Base-by-base conservation (phyloP, 2,329 filamentous ascomycete species). In the Macroventuria anomochaeta region DNA sequence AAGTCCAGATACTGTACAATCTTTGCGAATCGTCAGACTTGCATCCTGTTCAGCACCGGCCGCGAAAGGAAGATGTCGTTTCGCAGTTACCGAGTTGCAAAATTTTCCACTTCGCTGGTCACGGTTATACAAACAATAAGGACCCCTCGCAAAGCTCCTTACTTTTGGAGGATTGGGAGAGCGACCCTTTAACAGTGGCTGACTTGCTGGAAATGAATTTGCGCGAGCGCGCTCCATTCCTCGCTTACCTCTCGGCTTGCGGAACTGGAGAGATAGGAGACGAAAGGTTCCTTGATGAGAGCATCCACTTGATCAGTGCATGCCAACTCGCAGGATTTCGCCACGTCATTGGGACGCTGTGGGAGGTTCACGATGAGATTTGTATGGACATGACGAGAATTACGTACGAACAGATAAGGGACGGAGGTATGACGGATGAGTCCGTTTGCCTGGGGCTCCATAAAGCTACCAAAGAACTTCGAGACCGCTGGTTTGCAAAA, bases 81-180 rank as follows among this genome's bases (percentile, higher is more conserved):
- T 7, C 17, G 0, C 32, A 52, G 2, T 47, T 78, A 3, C 37
- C 21, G 2, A 38, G 23, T 0, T 74, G 70, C 58, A 57, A 63
- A 11, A 70, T 79, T 3, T 76, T 78, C 50, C 77, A 79, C 54
- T 80, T 80, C 44, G 76, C 77, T 1, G 73, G 77, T 5, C 77
- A 78, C 46, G 76, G 73, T 0, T 2, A 21, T 1, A 58, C 68
- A 1, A 46, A 77, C 46, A 5, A 20, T 0, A 3, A 4, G 0
- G 68, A 76, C 7, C 74, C 76, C 0, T 71, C 66, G 7, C 54
- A 60, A 37, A 76, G 73, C 54, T 44, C 15, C 36, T 53, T 77
- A 2, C 58, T 74, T 2, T 59, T 75, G 61, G 18, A 39, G 1
- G 26, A 39, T 12, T 17, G 40, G 18, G 3, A 33, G 18, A 10